Evolutionary conservation across 352 stramenopile species (phyloP).

Genomic region (Pythium sukuiense): DNA sequence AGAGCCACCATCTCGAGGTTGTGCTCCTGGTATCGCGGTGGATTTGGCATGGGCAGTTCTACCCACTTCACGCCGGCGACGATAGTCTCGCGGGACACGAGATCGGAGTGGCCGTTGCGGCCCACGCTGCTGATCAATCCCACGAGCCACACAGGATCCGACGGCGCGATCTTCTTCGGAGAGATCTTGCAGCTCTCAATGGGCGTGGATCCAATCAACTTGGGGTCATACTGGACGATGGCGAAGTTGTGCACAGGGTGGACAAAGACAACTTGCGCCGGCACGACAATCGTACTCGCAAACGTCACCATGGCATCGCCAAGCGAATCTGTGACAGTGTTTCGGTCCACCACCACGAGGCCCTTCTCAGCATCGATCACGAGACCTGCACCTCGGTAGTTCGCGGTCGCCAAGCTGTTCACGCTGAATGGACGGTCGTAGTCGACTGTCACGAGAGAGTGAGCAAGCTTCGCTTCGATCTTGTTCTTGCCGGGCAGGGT

Average conservation of each 20-base stretch:
- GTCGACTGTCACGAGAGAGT: conserved; percentile 83
- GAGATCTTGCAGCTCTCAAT: conserved; percentile 82
- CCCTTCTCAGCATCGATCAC: conserved; percentile 88
- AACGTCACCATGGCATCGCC: conserved; percentile 91
- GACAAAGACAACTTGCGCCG: conserved; percentile 88
- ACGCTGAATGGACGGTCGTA: conserved; percentile 86
- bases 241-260: conserved; percentile 93
- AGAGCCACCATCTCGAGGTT: conserved; percentile 87
- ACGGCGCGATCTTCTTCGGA: conserved; percentile 53
- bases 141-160: conserved; percentile 83
- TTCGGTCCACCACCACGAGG: conserved; percentile 91
- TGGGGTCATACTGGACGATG: conserved; percentile 91
- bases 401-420: conserved; percentile 83
- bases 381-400: conserved; percentile 85
- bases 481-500: conserved; percentile 81
- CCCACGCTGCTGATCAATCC: conserved; percentile 82
- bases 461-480: conserved; percentile 77
- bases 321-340: conserved; percentile 89
- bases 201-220: conserved; percentile 79
- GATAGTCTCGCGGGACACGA: conserved; percentile 85
- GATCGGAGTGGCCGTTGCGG: conserved; percentile 73
- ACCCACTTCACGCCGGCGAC: conserved; percentile 88
- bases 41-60: conserved; percentile 74
- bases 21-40: conserved; percentile 85
- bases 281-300: conserved; percentile 87